Base-by-base conservation (phyloP, 2,329 filamentous ascomycete genomes). In the Corinectria fuckeliana region DNA sequence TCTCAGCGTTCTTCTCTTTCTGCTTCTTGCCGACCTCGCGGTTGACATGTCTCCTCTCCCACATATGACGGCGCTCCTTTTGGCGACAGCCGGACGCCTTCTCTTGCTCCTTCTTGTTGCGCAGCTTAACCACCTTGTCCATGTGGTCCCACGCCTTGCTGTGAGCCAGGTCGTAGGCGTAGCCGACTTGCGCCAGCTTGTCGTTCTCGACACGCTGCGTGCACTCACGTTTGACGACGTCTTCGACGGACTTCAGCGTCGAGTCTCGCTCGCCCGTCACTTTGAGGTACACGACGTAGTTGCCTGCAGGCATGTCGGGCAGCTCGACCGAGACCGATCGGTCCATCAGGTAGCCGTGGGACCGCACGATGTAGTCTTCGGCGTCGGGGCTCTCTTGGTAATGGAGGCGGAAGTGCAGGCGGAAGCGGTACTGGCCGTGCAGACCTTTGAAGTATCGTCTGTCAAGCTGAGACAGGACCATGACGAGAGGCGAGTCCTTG, bases 381-480 rank as follows among this genome's bases (percentile, higher is more conserved):
- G 82, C 81, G 4, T 78, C 79, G 2, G 79, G 80, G 3, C 77
- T 74, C n/a, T 78, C 80, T 30, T 81, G 74, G 25, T 71, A 60
- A 58, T 86, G 83, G 2, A 86, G 70, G 7, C 84, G 77, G 76
- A 77, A 86, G 65, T 82, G 77, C 4, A 83, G 72, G 16, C 78
- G 76, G 71, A 81, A 83, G 28, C 61, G 71, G 63, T 88, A 89
- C 69, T 87, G 83, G 8, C 87, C 87, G 30, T 82, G 76, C 0
- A 89, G 78, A 3, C 86, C 87, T 60, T 81, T 81, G 70, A 87
- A 89, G 69, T 88, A 89, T 20, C 86, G 78, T 28, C 80, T 77
- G 67, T 89, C 86, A 16, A 89, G 81, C 72, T 89, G 86, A 5
- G 85, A 85, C 2, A 89, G 77, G 0, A 86, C 83, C 3, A 89